phyloP scores from a whole-genome alignment of 2,329 filamentous ascomycete genomes.

The Incumbomyces lentus region DNA sequence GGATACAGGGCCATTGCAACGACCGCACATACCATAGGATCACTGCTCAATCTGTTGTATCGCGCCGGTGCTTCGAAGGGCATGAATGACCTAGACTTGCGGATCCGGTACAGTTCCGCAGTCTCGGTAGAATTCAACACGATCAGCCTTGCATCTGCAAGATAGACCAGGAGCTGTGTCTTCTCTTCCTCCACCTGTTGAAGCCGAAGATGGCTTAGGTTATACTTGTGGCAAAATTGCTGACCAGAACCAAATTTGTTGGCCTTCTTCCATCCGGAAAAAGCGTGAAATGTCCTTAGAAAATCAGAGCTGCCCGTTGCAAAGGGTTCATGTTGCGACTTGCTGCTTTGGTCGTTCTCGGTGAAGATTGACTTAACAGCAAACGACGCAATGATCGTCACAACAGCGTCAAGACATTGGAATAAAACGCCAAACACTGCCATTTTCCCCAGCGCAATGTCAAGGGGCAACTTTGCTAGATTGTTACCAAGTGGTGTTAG shows the following conservation, averaged over 20 bases:
- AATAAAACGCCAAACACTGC: slow-evolving; percentile 80
- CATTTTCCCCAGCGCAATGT: slow-evolving; percentile 90
- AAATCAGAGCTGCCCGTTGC: slow-evolving; percentile 82
- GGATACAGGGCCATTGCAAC: slow-evolving; percentile 95
- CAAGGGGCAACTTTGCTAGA: slow-evolving; percentile 76
- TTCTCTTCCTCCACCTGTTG: slow-evolving; percentile 93
- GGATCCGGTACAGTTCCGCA: slow-evolving; percentile 50
- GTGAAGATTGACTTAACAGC: slow-evolving; percentile 84
- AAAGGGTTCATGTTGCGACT: slow-evolving; percentile 63
- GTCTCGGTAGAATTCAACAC: slow-evolving; percentile 65
- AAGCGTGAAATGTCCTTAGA: slow-evolving; percentile 88
- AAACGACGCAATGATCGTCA: slow-evolving; percentile 85
- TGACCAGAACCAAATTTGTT: slow-evolving; percentile 60
- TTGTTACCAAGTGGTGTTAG: slow-evolving; percentile 79
- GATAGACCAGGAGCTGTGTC: slow-evolving; percentile 72
- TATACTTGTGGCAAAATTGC: slow-evolving; percentile 94
- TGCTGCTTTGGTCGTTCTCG: slow-evolving; percentile 52
- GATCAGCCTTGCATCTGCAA: slow-evolving; percentile 78
- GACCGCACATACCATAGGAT: slow-evolving; percentile 66
- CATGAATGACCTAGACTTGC: slow-evolving; percentile 11
- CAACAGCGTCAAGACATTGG: slow-evolving; percentile 78
- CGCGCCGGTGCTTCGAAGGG: slow-evolving; percentile 44
- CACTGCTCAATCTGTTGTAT: slow-evolving; percentile 42
- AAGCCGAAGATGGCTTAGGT: slow-evolving; percentile 77
- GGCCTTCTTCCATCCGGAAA: slow-evolving; percentile 74